Base-by-base conservation (phyloP, 2,329 filamentous ascomycete genomes). In the Leptographium procerum region DNA sequence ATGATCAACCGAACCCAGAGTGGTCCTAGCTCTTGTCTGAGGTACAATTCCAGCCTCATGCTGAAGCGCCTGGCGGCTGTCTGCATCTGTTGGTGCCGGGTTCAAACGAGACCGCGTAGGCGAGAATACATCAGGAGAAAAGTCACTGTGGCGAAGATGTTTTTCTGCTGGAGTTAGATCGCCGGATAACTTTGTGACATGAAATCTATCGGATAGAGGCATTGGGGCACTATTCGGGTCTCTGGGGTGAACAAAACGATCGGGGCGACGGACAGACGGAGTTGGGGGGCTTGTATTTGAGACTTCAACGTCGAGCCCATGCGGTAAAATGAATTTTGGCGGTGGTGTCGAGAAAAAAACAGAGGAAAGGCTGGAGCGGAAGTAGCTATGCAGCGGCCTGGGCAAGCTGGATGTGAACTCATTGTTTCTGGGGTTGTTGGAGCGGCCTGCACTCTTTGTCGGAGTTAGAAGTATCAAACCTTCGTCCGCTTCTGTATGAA, bases 231-330 rank as follows among this genome's bases (percentile, higher is more conserved):
- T 8, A 13, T 26, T 26, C 0, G 51, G 61, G 40, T 74, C 69
- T 60, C 77, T 70, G 10, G 67, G 67, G 14, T 80, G 76, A 5
- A 83, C 70, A 62, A 81, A 83, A 52, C 80, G 76, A 62, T 83
- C 79, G 3, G 73, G 69, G 6, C 60, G 60, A 10, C 65, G 66
- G 13, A 69, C 36, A 9, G 65, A 65, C 4, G 57, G 56, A 4
- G 60, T 45, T 52, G n/a, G n/a, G n/a, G n/a, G n/a, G n/a, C 53
- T 26, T 43, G 43, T 33, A 4, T n/a, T 52, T 2, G 61, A 57
- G 3, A 61, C 62, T 26, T 62, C 60, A 13, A 60, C 62, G 24
- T 69, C 67, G 28, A 69, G 68, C 36, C 61, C n/a, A 5, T 34
- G 60, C 13, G 59, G 62, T 45, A 60, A 57, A 3, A 57, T 52